phyloP scores from a whole-genome alignment of 495 filamentous ascomycete species.

The Neurospora sp. region DNA sequence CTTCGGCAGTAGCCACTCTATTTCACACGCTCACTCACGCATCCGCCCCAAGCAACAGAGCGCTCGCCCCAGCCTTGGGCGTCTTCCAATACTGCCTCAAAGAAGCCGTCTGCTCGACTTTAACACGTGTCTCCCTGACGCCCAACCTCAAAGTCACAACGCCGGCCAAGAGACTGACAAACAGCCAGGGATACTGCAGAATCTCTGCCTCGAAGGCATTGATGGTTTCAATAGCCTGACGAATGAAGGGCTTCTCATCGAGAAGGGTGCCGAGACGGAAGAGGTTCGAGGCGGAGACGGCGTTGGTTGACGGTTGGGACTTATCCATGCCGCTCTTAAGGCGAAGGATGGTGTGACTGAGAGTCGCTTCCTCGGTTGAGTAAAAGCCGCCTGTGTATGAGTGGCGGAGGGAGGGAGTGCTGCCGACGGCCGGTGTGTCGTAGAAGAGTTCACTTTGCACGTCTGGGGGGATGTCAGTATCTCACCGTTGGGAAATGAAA shows the following conservation, averaged over 20 bases:
- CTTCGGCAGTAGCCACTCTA: not conserved
- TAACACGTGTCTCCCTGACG: slow-evolving; percentile 8
- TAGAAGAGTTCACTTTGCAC: slow-evolving; percentile 61
- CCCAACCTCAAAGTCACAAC: slow-evolving; percentile 61
- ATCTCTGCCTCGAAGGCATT: slow-evolving; percentile 83
- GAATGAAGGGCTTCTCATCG: slow-evolving; percentile 51
- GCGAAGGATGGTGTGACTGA: slow-evolving; percentile 69
- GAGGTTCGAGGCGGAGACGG: slow-evolving; percentile 71
- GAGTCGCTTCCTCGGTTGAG: slow-evolving; percentile 55
- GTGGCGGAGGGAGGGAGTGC: slow-evolving; percentile 28
- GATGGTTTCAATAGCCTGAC: slow-evolving; percentile 61
- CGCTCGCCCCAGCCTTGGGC: not conserved
- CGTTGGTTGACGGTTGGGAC: slow-evolving; percentile 81
- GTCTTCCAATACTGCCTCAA: not conserved
- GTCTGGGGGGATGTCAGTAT: slow-evolving; percentile 29
- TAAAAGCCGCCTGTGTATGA: slow-evolving; percentile 65
- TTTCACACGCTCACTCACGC: not conserved
- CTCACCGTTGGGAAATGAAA: slow-evolving; percentile 19
- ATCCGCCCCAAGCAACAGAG: not conserved
- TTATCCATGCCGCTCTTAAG: slow-evolving; percentile 92
- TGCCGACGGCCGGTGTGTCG: slow-evolving; percentile 29
- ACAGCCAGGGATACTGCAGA: slow-evolving; percentile 84
- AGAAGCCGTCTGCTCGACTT: not conserved
- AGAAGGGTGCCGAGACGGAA: slow-evolving; percentile 66
- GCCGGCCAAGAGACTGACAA: slow-evolving; percentile 63